These are phyloP conservation scores for Nitzschia sp. DNA, from an alignment of 108 stramenopile genomes.

Conservation along the genomic window DNA sequence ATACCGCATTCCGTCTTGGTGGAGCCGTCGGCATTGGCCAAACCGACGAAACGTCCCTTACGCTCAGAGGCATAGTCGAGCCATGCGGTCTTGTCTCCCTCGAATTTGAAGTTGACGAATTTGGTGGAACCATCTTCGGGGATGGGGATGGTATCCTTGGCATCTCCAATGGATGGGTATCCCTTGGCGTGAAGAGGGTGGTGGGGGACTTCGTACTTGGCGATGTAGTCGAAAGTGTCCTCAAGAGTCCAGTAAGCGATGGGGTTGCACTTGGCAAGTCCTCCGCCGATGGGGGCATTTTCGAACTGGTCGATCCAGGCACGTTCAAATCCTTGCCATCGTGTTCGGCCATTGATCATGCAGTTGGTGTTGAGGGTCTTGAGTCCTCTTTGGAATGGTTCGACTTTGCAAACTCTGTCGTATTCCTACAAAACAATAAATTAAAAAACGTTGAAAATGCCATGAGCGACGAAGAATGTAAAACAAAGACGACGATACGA, in stretches of 20 bases:
- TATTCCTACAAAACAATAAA: no score
- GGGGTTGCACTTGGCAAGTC: slow-evolving; percentile 95
- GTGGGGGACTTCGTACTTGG: slow-evolving; percentile 94
- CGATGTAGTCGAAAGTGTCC: slow-evolving; percentile 97
- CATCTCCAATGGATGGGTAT: slow-evolving; percentile 95
- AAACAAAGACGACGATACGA: no score
- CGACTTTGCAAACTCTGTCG: slow-evolving; percentile 96
- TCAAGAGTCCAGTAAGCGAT: slow-evolving; percentile 97
- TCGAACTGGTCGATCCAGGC: slow-evolving; percentile 93
- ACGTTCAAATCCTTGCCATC: slow-evolving; percentile 97
- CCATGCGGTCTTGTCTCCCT: slow-evolving; percentile 87
- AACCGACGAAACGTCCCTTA: slow-evolving; percentile 95
- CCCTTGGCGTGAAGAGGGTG: slow-evolving; percentile 97
- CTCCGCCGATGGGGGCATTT: slow-evolving; percentile 92
- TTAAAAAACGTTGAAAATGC: no score
- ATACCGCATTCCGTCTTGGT: slow-evolving; percentile 99
- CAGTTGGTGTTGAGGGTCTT: slow-evolving; percentile 93
- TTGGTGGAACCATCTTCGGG: slow-evolving; percentile 81
- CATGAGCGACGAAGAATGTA: no score
- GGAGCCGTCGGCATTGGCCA: slow-evolving; percentile 94
- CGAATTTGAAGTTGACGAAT: slow-evolving; percentile 85
- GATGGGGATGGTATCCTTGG: slow-evolving; percentile 93
- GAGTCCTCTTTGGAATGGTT: slow-evolving; percentile 95
- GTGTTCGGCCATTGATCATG: slow-evolving; percentile 97
- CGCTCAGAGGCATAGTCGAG: slow-evolving; percentile 95